Conservation (phyloP, 495 filamentous ascomycete species). For the Daldinia vernicosa region DNA sequence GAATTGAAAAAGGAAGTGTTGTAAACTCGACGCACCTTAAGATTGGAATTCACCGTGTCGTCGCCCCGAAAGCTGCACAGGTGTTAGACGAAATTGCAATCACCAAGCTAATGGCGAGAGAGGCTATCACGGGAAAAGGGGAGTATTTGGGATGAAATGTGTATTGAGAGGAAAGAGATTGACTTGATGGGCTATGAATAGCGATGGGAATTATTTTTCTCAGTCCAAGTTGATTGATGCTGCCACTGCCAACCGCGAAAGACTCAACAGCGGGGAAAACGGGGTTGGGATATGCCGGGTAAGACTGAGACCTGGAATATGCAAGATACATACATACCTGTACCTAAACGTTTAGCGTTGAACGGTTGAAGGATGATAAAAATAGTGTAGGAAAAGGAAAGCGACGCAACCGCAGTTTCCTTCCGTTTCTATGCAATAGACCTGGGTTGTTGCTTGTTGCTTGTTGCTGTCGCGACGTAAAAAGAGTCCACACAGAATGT, state of each 20-base stretch:
- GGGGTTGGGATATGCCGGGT: conserved; percentile 10
- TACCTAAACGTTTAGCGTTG: too few species aligned
- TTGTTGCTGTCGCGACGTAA: conserved; percentile 34
- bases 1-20: neutral
- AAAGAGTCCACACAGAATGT: conserved; percentile 33
- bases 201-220: conserved; percentile 38
- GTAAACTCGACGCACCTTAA: conserved; percentile 29
- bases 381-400: conserved; percentile 1
- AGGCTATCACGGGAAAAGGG: conserved; percentile 4
- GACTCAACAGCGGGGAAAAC: conserved; percentile 17
- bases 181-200: conserved; percentile 26
- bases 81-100: conserved; percentile 28
- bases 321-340: neutral
- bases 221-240: conserved; percentile 25
- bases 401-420: conserved; percentile 4
- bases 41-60: conserved; percentile 14
- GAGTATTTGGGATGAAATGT: conserved; percentile 21
- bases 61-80: conserved; percentile 24
- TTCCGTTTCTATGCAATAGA: conserved; percentile 18
- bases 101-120: conserved; percentile 17
- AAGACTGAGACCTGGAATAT: neutral
- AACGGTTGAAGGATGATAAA: neutral
- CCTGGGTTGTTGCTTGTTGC: conserved; percentile 26
- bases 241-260: conserved; percentile 14
- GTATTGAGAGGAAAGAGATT: conserved; percentile 12